phyloP scores from a whole-genome alignment of 2,329 filamentous ascomycete species.

The Pseudocercospora fijiensis region DNA sequence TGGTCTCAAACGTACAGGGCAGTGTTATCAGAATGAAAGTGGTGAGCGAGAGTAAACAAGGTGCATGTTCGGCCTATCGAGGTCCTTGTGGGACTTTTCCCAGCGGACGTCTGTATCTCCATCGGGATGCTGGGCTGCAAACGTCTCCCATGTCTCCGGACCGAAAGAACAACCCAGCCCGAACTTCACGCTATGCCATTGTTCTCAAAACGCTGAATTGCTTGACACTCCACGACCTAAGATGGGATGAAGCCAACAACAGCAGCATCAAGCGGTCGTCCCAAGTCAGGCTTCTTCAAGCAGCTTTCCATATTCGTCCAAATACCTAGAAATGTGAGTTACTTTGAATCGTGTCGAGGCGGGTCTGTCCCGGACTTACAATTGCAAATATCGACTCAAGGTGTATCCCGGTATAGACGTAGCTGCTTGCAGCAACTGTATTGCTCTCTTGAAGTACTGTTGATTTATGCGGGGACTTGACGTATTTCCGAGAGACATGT shows the following conservation, averaged over 20 bases:
- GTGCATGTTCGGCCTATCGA: neutral
- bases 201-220: neutral
- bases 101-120: neutral
- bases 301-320: slow-evolving; percentile 47
- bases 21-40: neutral
- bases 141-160: neutral
- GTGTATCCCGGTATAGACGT: slow-evolving; percentile 44
- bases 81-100: neutral
- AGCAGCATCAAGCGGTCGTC: neutral
- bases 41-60: neutral
- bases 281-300: slow-evolving; percentile 22
- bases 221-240: neutral
- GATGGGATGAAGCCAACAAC: neutral
- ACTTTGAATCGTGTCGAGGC: neutral
- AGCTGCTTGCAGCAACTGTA: slow-evolving; percentile 49
- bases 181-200: slow-evolving; percentile 1
- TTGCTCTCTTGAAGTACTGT: slow-evolving; percentile 48
- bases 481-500: slow-evolving; percentile 55
- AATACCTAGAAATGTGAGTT: slow-evolving; percentile 38
- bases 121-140: neutral
- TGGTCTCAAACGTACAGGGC: neutral
- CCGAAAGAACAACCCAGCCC: neutral
- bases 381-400: slow-evolving; percentile 48
- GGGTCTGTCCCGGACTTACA: slow-evolving; percentile 38
- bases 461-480: slow-evolving; percentile 47